Evolutionary conservation across 192 early-diverging fungal genomes (phyloP), one percentile per base, ranked within the genome.

Genomic region (Dimargaris cristalligena): DNA sequence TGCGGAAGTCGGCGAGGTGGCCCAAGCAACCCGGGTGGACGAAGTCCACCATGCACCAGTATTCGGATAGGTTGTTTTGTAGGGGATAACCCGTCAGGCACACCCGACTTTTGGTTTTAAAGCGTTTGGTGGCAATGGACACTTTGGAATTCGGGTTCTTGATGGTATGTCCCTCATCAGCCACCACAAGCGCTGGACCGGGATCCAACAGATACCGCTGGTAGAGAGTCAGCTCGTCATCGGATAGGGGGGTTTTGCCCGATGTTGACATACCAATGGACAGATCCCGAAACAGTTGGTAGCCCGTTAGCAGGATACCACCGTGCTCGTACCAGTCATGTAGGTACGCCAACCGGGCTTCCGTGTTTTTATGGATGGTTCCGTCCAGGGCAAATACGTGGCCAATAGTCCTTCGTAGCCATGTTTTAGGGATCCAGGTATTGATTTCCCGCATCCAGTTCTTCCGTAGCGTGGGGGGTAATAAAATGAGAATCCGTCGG

Each of bases 81-180:
- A 94, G 68, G 1, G 91, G 91, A 34, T 78, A 84, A 0, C 91
- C 91, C 0, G 91, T 92, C 60, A 94, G 61, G 46, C 80, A 82
- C 25, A 94, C 64, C 35, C 88, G 70, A 6, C 75, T 73, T 4
- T 55, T 66, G 0, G 86, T 87, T 31, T 68, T 25, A 0, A 91
- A 59, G 31, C 59, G 44, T 8, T 54, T 67, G 26, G 60, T 61
- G 14, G 61, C 34, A n/a, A 52, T 44, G 2, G 64, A 54, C 38
- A 73, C 57, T 34, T 61, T 41, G 26, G 71, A 52, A 34, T 62
- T 47, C 20, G 63, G 31, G 56, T 76, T 87, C 50, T 87, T 86
- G 52, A 88, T 74, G n/a, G 61, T 62, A 67, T 94, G 91, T 2
- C 81, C 87, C 71, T 94, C 90, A 66, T 94, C 91, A 0, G 81